phyloP scores from a whole-genome alignment of 2,329 filamentous ascomycete genomes.

The Arthrobotrys entomopaga region DNA sequence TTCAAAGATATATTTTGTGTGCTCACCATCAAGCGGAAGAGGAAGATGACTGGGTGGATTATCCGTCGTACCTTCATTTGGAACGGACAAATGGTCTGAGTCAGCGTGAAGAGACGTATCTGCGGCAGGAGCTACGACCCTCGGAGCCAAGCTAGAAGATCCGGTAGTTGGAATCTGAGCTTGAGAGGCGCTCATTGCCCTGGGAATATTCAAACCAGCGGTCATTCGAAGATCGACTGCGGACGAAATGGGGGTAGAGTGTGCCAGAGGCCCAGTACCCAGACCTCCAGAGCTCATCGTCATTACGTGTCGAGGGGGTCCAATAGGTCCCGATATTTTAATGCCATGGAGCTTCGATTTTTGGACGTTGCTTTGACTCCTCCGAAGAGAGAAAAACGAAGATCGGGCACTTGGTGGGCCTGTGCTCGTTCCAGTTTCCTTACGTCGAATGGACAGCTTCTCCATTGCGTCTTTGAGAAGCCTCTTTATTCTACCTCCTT shows the following conservation, averaged over 20 bases:
- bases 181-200: too few species aligned
- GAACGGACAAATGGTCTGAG: background rate
- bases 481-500: background rate
- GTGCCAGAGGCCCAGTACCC: too few species aligned
- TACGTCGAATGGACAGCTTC: background rate
- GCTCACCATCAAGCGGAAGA: background rate
- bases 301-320: background rate
- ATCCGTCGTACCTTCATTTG: too few species aligned
- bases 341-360: background rate
- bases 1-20: background rate
- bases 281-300: background rate
- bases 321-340: background rate
- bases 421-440: background rate
- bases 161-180: too few species aligned
- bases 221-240: too few species aligned
- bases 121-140: background rate
- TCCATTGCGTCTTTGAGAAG: conserved; percentile 22
- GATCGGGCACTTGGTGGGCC: background rate
- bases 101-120: background rate
- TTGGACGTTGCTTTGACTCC: background rate
- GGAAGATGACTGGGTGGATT: too few species aligned
- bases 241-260: too few species aligned
- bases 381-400: background rate
- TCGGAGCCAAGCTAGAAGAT: too few species aligned
- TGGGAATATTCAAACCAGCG: too few species aligned